Evolutionary conservation across 805 yeast genomes (phyloP).

Genomic region (Schizosaccharomyces japonicus): DNA sequence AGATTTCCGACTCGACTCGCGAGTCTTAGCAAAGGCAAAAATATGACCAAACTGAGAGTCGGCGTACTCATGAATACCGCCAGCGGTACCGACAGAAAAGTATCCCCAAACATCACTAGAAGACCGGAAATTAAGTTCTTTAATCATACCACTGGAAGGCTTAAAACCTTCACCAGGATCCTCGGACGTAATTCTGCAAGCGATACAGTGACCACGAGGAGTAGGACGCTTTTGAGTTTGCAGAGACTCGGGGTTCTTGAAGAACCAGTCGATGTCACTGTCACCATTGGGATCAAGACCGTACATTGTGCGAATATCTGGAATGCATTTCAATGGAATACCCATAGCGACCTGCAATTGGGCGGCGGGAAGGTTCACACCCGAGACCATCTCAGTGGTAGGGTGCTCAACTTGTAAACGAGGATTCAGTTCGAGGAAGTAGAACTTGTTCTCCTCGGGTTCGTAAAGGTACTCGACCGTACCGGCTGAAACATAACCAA

Average conservation of each 20-base stretch:
- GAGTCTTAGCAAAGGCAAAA: slow-evolving; percentile 94
- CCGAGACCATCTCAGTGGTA: slow-evolving; percentile 97
- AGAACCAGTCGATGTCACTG: slow-evolving; percentile 75
- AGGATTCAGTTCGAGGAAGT: slow-evolving; percentile 90
- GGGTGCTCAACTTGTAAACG: slow-evolving; percentile 99
- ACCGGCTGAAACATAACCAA: slow-evolving; percentile 97
- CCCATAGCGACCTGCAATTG: slow-evolving; percentile 99
- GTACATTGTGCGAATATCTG: slow-evolving; percentile 74
- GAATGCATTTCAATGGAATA: slow-evolving; percentile 82
- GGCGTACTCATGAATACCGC: slow-evolving; percentile 90
- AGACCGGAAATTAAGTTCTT: slow-evolving; percentile 88
- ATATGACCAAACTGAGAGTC: slow-evolving; percentile 98
- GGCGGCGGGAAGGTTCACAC: slow-evolving; percentile 94
- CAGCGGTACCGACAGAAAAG: slow-evolving; percentile 87
- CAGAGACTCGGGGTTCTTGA: slow-evolving; percentile 44
- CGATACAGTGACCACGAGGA: slow-evolving; percentile 97
- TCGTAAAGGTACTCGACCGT: slow-evolving; percentile 94
- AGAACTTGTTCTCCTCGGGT: slow-evolving; percentile 79
- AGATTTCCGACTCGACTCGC: slow-evolving; percentile 92
- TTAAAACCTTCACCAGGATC: slow-evolving; percentile 99
- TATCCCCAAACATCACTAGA: slow-evolving; percentile 98
- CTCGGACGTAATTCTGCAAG: slow-evolving; percentile 95
- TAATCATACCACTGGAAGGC: slow-evolving; percentile 91
- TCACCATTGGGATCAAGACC: slow-evolving; percentile 91
- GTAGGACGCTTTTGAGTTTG: slow-evolving; percentile 71